Conservation (phyloP, 2,329 filamentous ascomycete species). For the Amauroascus verrucosus region DNA sequence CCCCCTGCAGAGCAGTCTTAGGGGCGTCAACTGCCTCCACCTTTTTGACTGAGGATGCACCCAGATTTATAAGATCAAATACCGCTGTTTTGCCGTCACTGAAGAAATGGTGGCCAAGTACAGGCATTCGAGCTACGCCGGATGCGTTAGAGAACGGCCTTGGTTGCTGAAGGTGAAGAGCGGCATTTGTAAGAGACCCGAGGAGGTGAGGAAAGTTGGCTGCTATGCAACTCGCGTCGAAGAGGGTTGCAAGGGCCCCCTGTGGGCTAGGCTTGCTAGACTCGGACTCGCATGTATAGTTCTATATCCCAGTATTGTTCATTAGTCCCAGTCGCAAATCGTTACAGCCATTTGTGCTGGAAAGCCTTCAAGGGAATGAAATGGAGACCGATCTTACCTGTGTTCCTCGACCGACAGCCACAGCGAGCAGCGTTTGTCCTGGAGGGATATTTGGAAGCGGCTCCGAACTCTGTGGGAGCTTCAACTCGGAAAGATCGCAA, state of each 20-base stretch:
- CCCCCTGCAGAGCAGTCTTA: conserved; percentile 47
- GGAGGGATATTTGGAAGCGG: conserved; percentile 51
- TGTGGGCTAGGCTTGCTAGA: conserved; percentile 52
- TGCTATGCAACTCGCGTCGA: conserved; percentile 74
- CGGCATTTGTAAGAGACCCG: conserved; percentile 52
- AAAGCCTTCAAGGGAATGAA: neutral
- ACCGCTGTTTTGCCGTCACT: conserved; percentile 57
- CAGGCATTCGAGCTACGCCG: conserved; percentile 48
- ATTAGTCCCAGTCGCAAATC: neutral
- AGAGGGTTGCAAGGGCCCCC: conserved; percentile 75
- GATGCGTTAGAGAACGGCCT: conserved; percentile 27
- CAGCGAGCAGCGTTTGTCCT: conserved; percentile 59
- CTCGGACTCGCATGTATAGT: conserved; percentile 74
- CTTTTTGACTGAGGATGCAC: conserved; percentile 54
- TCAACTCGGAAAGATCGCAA: conserved; percentile 29
- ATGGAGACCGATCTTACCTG: conserved; percentile 29
- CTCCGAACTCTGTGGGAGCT: conserved; percentile 41
- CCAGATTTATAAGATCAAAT: conserved; percentile 61
- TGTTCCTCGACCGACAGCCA: conserved; percentile 77
- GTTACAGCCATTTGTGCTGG: neutral
- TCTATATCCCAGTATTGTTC: conserved; percentile 40
- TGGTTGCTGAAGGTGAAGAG: conserved; percentile 41
- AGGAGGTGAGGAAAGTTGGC: conserved; percentile 59
- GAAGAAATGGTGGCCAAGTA: conserved; percentile 79
- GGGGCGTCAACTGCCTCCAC: conserved; percentile 54